Conservation (phyloP, 345 rosid genomes). For the Microcos paniculata region DNA sequence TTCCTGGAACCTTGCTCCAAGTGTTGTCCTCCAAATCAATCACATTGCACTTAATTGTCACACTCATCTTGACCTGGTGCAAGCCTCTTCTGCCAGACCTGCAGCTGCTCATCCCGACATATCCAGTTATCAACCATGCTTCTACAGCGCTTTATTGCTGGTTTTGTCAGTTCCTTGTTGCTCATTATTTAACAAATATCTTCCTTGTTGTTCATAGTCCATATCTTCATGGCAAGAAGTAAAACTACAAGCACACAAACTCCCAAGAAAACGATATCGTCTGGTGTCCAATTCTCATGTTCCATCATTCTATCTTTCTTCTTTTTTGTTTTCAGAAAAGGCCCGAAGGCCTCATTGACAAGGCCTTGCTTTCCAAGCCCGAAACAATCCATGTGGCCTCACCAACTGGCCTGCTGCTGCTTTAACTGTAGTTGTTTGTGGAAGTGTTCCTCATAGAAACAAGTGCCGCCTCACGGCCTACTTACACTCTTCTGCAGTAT, state of each 20-base stretch:
- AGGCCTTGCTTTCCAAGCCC: slow-evolving; percentile 44
- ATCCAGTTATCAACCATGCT: slow-evolving; percentile 52
- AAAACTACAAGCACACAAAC: slow-evolving; percentile 44
- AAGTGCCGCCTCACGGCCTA: slow-evolving; percentile 23
- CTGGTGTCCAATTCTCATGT: slow-evolving; percentile 27
- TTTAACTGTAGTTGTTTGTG: too few species aligned
- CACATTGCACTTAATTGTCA: slow-evolving; percentile 35
- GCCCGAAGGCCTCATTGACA: slow-evolving; percentile 26
- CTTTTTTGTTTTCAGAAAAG: too few species aligned
- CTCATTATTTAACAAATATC: slow-evolving; percentile 38
- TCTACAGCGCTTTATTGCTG: slow-evolving; percentile 41
- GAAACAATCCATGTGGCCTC: slow-evolving; percentile 39
- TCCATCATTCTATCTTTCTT: too few species aligned
- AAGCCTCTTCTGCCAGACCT: slow-evolving; percentile 40
- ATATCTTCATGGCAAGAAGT: slow-evolving; percentile 46
- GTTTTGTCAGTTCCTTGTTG: slow-evolving; percentile 26
- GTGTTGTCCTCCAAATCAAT: slow-evolving; percentile 38
- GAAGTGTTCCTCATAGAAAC: slow-evolving; percentile 37
- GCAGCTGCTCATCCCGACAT: slow-evolving; percentile 47
- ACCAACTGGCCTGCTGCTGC: too few species aligned
- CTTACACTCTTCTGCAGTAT: slow-evolving; percentile 32
- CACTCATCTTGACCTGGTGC: slow-evolving; percentile 28
- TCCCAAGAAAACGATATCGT: slow-evolving; percentile 43
- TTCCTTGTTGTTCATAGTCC: slow-evolving; percentile 30
- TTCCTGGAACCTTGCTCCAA: slow-evolving; percentile 29